phyloP scores from a whole-genome alignment of 1,284 basidiomycete species.

The Sanghuangporus weigelae region DNA sequence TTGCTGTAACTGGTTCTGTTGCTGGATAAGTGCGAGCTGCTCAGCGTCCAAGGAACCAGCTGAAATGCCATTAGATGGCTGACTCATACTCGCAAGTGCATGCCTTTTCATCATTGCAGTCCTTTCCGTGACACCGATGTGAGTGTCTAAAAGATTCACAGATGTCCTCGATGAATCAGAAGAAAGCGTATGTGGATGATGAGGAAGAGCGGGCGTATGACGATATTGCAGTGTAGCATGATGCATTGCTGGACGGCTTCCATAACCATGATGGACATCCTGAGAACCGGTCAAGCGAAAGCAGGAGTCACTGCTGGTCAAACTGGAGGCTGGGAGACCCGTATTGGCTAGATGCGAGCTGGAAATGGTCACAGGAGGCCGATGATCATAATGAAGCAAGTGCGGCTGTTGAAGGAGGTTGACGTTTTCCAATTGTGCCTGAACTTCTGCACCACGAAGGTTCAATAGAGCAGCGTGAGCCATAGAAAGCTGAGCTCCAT shows the following conservation, averaged over 20 bases:
- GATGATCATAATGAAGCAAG: not conserved
- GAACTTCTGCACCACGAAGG: conserved; percentile 56
- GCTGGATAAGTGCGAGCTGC: conserved; percentile 11
- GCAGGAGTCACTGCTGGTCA: not conserved
- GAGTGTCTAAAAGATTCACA: not conserved
- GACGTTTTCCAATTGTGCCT: conserved; percentile 18
- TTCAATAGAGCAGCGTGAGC: conserved; percentile 72
- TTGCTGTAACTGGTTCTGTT: conserved; percentile 14
- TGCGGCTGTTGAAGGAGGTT: not conserved
- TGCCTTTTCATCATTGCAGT: not conserved
- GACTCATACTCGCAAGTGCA: not conserved
- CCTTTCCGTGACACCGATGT: not conserved
- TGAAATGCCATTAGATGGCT: not conserved
- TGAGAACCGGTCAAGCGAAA: not conserved
- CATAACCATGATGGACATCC: not conserved
- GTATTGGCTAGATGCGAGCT: not conserved
- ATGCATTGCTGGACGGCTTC: not conserved
- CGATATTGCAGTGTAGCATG: not conserved
- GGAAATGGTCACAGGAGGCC: not conserved
- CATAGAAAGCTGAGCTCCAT: conserved; percentile 49
- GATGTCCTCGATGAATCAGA: not conserved
- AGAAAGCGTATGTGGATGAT: not conserved
- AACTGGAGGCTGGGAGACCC: not conserved
- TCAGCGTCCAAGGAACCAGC: conserved; percentile 3
- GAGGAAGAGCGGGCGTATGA: not conserved